Evolutionary conservation across 352 stramenopile genomes (phyloP), one percentile per base, ranked within the genome.

Genomic region (Pythium folliculosum): DNA sequence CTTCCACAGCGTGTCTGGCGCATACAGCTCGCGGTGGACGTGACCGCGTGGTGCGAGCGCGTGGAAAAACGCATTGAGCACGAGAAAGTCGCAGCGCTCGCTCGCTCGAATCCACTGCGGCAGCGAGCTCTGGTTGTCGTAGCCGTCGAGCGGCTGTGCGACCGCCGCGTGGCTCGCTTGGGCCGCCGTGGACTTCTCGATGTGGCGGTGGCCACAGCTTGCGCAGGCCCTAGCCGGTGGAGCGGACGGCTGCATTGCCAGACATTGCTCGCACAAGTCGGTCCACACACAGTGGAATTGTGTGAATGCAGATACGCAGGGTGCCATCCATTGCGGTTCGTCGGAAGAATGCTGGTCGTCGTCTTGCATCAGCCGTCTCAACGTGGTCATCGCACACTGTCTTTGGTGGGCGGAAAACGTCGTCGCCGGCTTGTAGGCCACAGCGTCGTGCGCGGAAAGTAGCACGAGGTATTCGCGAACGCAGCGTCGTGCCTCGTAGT

Each of bases 241-340:
- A 5, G 35, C 4, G 35, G 1, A 44, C 6, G 19, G 8, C 16
- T 73, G 51, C 32, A 84, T 52, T 5, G 65, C 60, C 21, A 89
- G 35, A 57, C 78, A 89, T 3, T 77, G 60, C 40, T 84, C 71
- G 32, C 81, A 89, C 21, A 89, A 54, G 43, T 81, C 75, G 12
- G 73, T 81, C 73, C 71, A 78, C 14, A 77, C 40, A 14, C 65
- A 86, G 45, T 89, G 77, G 38, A 89, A 89, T 0, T 50, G 63
- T 10, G 67, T 80, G 44, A 86, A 89, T 14, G 67, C 44, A 47
- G n/a, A 23, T 7, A 16, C 44, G 8, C 17, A 12, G 40, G 40
- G 17, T 47, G 17, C 17, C 40, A 7, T 43, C 37, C 37, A 43
- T 43, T 43, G 9, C 2, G 9, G 3, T 43, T 17, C 37, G 6